These are phyloP conservation scores for Lactarius psammicola DNA, from an alignment of 768 basidiomycete genomes.

Conservation along the genomic window DNA sequence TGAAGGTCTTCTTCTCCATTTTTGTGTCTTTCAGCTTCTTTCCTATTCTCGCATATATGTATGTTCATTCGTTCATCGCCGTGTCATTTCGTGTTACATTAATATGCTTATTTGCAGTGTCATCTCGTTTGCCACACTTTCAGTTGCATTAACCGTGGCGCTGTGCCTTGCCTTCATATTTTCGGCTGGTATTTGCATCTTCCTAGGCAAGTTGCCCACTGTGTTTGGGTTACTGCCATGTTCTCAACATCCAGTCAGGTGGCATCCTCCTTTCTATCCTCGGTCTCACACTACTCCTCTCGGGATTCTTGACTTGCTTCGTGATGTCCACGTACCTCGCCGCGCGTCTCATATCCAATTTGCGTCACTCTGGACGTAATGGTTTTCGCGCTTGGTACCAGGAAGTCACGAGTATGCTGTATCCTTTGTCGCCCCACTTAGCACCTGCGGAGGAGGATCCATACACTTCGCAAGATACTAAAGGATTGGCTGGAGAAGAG, in stretches of 20 bases:
- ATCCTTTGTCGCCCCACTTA: background rate
- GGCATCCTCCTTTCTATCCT: slow-evolving; percentile 19
- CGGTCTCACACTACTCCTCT: slow-evolving; percentile 21
- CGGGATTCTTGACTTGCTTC: slow-evolving; percentile 20
- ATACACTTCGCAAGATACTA: slow-evolving; percentile 13
- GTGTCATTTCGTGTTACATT: background rate
- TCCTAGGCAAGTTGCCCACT: slow-evolving; percentile 10
- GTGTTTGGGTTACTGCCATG: background rate
- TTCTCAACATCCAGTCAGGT: slow-evolving; percentile 7
- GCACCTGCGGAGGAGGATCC: background rate
- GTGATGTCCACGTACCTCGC: slow-evolving; percentile 14
- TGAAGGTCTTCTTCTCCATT: slow-evolving; percentile 17
- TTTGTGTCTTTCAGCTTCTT: slow-evolving; percentile 24
- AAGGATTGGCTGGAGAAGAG: background rate
- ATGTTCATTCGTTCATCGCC: background rate
- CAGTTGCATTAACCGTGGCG: slow-evolving; percentile 13
- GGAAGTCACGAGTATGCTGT: slow-evolving; percentile 13
- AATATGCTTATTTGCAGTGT: background rate
- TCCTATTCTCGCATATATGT: slow-evolving; percentile 28
- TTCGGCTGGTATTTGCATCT: slow-evolving; percentile 19
- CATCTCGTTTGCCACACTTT: slow-evolving; percentile 18
- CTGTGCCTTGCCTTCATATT: slow-evolving; percentile 22
- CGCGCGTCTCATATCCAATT: slow-evolving; percentile 13
- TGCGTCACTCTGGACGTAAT: slow-evolving; percentile 14
- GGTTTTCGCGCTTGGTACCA: slow-evolving; percentile 21